Evolutionary conservation across 768 basidiomycete species (phyloP).

Genomic region (Suillus weaverae): DNA sequence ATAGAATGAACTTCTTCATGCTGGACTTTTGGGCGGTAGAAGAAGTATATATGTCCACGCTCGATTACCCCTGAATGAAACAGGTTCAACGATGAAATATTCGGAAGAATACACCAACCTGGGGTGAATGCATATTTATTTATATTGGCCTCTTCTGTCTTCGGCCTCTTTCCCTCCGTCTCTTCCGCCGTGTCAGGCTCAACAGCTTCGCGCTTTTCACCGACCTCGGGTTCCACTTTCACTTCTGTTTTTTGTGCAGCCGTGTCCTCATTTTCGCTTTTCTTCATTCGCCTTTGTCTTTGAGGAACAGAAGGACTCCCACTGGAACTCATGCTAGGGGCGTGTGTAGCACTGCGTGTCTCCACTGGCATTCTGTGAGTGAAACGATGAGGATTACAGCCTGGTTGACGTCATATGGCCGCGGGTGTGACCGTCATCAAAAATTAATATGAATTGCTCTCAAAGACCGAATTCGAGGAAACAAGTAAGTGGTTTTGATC

Average conservation of each 20-base stretch:
- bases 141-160: slow-evolving; percentile 21
- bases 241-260: slow-evolving; percentile 23
- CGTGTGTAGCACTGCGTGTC: slow-evolving; percentile 10
- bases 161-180: slow-evolving; percentile 18
- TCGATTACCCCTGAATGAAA: slow-evolving; percentile 51
- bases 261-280: slow-evolving; percentile 1
- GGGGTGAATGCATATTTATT: slow-evolving; percentile 10
- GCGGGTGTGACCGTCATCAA: background rate
- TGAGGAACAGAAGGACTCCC: background rate
- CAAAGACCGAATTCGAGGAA: too few species aligned
- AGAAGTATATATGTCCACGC: slow-evolving; percentile 63
- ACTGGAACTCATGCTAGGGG: background rate
- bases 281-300: background rate
- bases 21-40: slow-evolving; percentile 60
- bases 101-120: slow-evolving; percentile 6
- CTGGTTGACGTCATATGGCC: slow-evolving; percentile 10
- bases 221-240: slow-evolving; percentile 28
- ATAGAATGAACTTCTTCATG: slow-evolving; percentile 51
- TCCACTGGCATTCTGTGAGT: slow-evolving; percentile 14
- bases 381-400: background rate
- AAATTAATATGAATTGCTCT: background rate
- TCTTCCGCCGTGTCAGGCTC: slow-evolving; percentile 22
- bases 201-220: slow-evolving; percentile 21
- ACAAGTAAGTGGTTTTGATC: background rate
- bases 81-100: background rate